Evolutionary conservation across 306 rosid genomes (phyloP).

Genomic region (Clitoria ternatea): DNA sequence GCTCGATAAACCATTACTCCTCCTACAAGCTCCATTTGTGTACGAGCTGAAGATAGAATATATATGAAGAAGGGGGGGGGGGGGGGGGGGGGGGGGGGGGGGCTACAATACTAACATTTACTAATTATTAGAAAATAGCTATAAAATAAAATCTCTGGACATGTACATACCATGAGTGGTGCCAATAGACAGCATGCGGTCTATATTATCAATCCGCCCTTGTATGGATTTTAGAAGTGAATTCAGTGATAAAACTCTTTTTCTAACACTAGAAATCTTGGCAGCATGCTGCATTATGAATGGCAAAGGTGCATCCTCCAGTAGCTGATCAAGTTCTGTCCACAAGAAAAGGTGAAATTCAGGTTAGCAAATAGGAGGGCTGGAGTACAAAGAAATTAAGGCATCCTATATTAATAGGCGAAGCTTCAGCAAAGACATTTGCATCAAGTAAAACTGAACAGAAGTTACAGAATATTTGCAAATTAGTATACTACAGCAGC

Average conservation of each 20-base stretch:
- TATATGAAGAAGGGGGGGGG: neutral
- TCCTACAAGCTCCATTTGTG: too few species aligned
- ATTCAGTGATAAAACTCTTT: slow-evolving; percentile 71
- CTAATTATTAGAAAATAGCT: slow-evolving; percentile 3
- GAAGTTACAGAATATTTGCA: slow-evolving; percentile 16
- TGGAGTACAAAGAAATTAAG: neutral
- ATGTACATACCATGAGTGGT: slow-evolving; percentile 38
- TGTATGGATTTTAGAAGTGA: slow-evolving; percentile 63
- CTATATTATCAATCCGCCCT: slow-evolving; percentile 71
- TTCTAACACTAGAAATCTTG: slow-evolving; percentile 60
- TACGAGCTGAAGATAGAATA: neutral
- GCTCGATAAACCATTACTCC: too few species aligned
- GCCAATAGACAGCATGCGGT: slow-evolving; percentile 49
- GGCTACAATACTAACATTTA: neutral
- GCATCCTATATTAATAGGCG: slow-evolving; percentile 4
- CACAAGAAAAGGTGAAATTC: slow-evolving; percentile 19
- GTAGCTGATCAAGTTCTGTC: slow-evolving; percentile 75
- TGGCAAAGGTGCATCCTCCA: slow-evolving; percentile 77
- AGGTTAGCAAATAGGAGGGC: slow-evolving; percentile 18
- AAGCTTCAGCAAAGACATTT: slow-evolving; percentile 7
- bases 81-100: neutral
- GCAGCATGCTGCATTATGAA: slow-evolving; percentile 76
- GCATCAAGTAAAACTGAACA: neutral
- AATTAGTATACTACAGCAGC: neutral
- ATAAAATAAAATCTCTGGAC: slow-evolving; percentile 13